phyloP scores from a whole-genome alignment of 2,329 filamentous ascomycete species.

The Furcasterigmium furcatum region DNA sequence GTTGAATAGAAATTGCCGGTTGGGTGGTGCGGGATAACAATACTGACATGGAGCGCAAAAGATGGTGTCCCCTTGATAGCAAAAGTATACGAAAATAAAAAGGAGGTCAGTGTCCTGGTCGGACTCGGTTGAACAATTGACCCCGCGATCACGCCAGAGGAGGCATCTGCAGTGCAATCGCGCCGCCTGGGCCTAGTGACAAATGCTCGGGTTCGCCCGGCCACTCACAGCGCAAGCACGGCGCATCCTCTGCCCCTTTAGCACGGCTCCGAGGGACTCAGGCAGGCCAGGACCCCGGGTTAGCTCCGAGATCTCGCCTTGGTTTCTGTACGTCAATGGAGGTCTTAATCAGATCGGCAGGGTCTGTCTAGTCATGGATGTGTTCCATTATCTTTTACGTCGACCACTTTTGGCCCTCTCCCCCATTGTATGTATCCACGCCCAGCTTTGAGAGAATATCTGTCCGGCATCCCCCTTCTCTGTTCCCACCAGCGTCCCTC shows the following conservation, averaged over 20 bases:
- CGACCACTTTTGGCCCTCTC: neutral
- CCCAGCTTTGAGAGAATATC: neutral
- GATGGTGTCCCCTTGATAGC: too few relatives aligned
- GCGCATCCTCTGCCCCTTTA: neutral
- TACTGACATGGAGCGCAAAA: too few relatives aligned
- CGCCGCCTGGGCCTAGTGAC: neutral
- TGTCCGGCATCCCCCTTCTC: neutral
- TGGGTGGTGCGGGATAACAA: too few relatives aligned
- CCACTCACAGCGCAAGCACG: neutral
- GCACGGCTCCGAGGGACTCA: too few relatives aligned
- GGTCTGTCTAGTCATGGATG: neutral
- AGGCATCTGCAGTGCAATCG: constrained; percentile 9
- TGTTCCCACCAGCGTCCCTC: neutral
- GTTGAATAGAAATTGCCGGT: too few relatives aligned
- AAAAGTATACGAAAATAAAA: too few relatives aligned
- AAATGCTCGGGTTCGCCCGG: neutral
- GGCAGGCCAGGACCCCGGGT: too few relatives aligned
- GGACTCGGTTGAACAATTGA: neutral
- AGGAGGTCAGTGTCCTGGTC: too few relatives aligned
- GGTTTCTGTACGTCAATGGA: neutral
- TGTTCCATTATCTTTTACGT: neutral
- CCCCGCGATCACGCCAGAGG: constrained; percentile 14
- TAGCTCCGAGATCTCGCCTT: neutral
- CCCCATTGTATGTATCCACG: neutral
- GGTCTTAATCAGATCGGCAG: neutral